Evolutionary conservation across 2,329 filamentous ascomycete species (phyloP), one percentile per base, ranked within the genome.

Genomic region (Trichoderma cornu-damae): DNA sequence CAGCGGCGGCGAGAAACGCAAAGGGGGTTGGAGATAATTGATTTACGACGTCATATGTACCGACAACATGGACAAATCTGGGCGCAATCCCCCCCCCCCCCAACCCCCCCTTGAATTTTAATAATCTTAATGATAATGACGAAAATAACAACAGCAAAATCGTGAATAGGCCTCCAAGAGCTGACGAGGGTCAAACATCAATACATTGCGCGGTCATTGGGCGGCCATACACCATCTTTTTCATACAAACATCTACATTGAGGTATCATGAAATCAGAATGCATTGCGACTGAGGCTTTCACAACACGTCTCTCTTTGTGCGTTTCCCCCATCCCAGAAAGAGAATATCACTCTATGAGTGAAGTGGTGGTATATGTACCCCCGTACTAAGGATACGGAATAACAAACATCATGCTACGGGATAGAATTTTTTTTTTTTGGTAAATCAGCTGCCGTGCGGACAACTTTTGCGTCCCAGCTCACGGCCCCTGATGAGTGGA

Each of bases 251-350:
- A 57, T 37, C 43, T 59, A 60, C 61, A 64, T 65, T 53, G 58
- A 67, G 68, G 67, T 71, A 70, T 70, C 67, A 68, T 69, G 61
- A 65, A n/a, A 64, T 62, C 59, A 64, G 58, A 63, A 65, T 62
- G 48, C 66, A 62, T 60, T 62, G 60, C 61, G 59, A 46, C 52
- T 47, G 61, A 43, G 58, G 51, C 43, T 55, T n/a, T 51, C 55
- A 58, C 44, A 43, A 46, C 38, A 53, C 55, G 18, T 49, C 40
- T 38, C 40, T 38, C 53, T 38, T 49, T 43, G 44, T 58, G 46
- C 26, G 43, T 40, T 48, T 34, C 37, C 50, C 42, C 37, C 50
- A 56, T 59, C 43, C 56, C 18, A 28, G 20, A 40, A 20, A 34
- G 20, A 59, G 43, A 49, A 56, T 14, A 55, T 55, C 51, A 48